Evolutionary conservation across 495 filamentous ascomycete species (phyloP), one percentile per base, ranked within the genome.

Genomic region (Penicillium paxilli): DNA sequence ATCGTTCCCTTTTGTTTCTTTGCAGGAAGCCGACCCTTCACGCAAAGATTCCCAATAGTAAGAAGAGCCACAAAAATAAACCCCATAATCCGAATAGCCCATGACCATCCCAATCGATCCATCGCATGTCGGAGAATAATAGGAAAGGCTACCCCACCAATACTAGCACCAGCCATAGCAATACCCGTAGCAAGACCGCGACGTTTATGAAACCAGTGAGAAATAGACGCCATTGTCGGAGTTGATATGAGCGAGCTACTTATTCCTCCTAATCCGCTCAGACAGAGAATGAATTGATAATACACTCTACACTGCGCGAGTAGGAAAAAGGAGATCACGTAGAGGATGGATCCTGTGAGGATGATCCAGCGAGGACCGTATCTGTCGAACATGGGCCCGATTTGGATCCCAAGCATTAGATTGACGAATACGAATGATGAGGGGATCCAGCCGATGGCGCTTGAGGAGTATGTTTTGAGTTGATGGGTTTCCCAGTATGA

Each of bases 241-340:
- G 79, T 79, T 35, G 81, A 83, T 9, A 87, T 65, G 20, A 83
- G 66, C 1, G 84, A 81, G 20, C 75, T 75, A 3, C 79, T 77
- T 1, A 77, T 58, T 4, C 85, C 85, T 4, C 74, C 75, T 8
- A 85, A 57, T 0, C 86, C 63, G 3, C 79, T 80, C 53, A 84
- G 81, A 11, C 75, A 75, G 6, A 87, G 75, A 50, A 87, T 70
- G 60, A 86, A 85, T 21, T 87, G 85, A 67, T 83, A 88, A 59
- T 85, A 88, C 28, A 69, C 66, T 62, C 54, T 73, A 49, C 71
- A 80, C 22, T 67, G 46, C 60, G 60, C 80, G 21, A 84, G 62
- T n/a, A 86, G 58, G 48, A 87, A 65, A 37, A 86, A 62, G 37
- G 74, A 79, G 4, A 75, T 57, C 19, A 78, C 60, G 14, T 83